Conservation (phyloP, 2,329 filamentous ascomycete species). For the Paradendryphiella salina region DNA sequence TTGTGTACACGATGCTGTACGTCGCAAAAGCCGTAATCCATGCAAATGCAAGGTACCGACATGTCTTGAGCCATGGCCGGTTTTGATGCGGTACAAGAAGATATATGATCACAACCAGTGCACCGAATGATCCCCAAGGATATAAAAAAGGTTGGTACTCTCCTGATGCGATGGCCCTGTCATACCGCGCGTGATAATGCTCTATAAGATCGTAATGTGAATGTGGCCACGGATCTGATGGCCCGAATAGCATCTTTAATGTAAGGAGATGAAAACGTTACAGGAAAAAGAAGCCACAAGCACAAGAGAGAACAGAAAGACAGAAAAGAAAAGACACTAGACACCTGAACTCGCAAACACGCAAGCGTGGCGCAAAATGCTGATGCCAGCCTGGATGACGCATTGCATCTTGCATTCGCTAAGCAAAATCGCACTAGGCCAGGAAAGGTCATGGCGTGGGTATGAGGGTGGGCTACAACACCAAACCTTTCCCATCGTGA, state of each 20-base stretch:
- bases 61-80: slow-evolving; percentile 44
- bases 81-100: slow-evolving; percentile 56
- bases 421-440: slow-evolving; percentile 20
- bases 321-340: background rate
- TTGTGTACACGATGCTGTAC: slow-evolving; percentile 51
- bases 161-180: slow-evolving; percentile 45
- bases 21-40: slow-evolving; percentile 50
- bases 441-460: slow-evolving; percentile 13
- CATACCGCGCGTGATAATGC: slow-evolving; percentile 49
- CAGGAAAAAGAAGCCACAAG: slow-evolving; percentile 5
- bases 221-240: slow-evolving; percentile 31
- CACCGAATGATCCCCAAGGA: slow-evolving; percentile 49
- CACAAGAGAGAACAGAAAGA: background rate
- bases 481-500: slow-evolving; percentile 43
- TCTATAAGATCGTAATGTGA: slow-evolving; percentile 40
- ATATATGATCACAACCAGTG: slow-evolving; percentile 52
- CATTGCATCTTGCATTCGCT: slow-evolving; percentile 32
- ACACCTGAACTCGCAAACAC: slow-evolving; percentile 11
- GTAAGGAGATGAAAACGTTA: slow-evolving; percentile 1
- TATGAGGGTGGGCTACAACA: slow-evolving; percentile 31
- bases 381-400: slow-evolving; percentile 29
- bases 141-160: slow-evolving; percentile 51
- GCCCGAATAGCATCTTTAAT: slow-evolving; percentile 18
- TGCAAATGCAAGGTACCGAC: slow-evolving; percentile 53
- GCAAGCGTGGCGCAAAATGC: slow-evolving; percentile 18